Base-by-base conservation (phyloP, 1,139 yeast genomes). In the Diutina neorugosa region DNA sequence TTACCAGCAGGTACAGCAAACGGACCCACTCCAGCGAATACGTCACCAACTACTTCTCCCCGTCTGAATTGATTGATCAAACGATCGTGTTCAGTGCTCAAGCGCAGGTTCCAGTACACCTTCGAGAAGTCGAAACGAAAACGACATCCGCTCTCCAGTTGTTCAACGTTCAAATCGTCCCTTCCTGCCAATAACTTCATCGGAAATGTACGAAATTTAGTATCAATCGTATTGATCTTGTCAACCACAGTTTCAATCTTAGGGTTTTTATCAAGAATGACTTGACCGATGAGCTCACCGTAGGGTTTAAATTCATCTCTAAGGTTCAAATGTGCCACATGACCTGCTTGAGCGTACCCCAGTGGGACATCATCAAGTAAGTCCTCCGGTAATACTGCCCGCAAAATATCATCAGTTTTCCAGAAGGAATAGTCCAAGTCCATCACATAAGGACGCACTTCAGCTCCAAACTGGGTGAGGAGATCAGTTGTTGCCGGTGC, bases 21-120 rank as follows among this genome's bases (percentile, higher is more conserved):
- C 2, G 99, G 99, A 0, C 99, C 99, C 2, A 94, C 98, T 42
- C 99, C 99, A 0, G 97, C 98, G 79, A 94, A 88, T 0, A 90
- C 98, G 70, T 94, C 99, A 59, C 90, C 89, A 0, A 94, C 88
- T 2, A 88, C 86, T 56, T 85, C 86, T 11, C 82, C 77, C 2
- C 77, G 72, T 57, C 77, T 63, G 63, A 94, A 91, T 54, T 65
- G 67, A 2, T 69, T 63, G 11, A 93, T 84, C 52, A 94, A 69
- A 55, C 98, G 73, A 53, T 84, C 94, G 66, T 94, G 99, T 63
- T 94, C 99, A 0, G 96, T 86, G 61, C 90, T 94, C 54, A 94
- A 73, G 60, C 98, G 78, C 14, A 98, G 89, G 67, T 94, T 94
- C 99, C 99, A 94, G 68, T 94, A 94, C 8, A 94, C 98, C 62